phyloP scores from a whole-genome alignment of 2,329 filamentous ascomycete genomes.

The Cryphonectria parasitica region DNA sequence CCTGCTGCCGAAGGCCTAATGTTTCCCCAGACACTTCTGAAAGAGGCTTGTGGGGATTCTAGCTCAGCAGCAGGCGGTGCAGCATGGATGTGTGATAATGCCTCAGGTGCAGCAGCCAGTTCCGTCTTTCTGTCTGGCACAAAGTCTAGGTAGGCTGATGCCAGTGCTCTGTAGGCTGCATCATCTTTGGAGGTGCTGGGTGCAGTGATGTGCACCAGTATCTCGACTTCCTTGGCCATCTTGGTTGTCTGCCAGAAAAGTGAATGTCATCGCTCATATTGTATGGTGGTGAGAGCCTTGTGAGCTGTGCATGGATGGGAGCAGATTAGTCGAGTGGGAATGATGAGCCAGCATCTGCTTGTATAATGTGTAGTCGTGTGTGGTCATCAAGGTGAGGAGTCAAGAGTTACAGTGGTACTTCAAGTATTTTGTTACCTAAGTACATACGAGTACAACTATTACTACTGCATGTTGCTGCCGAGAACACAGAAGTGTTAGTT shows the following conservation, averaged over 20 bases:
- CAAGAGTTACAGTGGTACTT: not conserved
- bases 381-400: not conserved
- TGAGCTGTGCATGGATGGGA: not conserved
- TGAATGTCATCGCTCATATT: not conserved
- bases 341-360: not conserved
- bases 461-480: not conserved
- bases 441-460: not conserved
- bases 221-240: constrained; percentile 48
- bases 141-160: constrained; percentile 56
- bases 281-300: not conserved
- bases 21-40: constrained; percentile 38
- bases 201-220: constrained; percentile 60
- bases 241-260: not conserved
- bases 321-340: not conserved
- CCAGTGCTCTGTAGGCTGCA: constrained; percentile 52
- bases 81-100: constrained; percentile 10
- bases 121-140: constrained; percentile 36
- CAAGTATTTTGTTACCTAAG: not conserved
- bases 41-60: constrained; percentile 37
- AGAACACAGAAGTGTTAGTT: not conserved
- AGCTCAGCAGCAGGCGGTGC: constrained; percentile 19
- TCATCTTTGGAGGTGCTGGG: constrained; percentile 55
- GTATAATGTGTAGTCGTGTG: not conserved
- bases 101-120: constrained; percentile 4
- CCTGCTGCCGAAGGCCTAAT: constrained; percentile 32